Evolutionary conservation across 202 grass and related monocot genomes (phyloP).

Genomic region (Alloteropsis angusta): DNA sequence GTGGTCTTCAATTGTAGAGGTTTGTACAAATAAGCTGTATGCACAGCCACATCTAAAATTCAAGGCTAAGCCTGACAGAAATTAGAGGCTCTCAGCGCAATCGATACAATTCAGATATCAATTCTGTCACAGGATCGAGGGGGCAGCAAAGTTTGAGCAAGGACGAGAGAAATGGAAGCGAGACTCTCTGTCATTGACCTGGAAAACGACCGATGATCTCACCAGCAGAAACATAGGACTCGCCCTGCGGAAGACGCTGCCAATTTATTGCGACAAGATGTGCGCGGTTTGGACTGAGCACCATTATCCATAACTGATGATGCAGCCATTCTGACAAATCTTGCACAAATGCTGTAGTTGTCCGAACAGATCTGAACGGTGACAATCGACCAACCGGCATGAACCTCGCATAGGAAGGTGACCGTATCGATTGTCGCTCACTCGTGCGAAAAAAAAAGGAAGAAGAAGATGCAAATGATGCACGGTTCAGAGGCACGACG

Average conservation of each 20-base stretch:
- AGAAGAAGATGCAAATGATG: not conserved
- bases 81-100: not conserved
- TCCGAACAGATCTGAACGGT: not conserved
- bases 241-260: not conserved
- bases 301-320: not conserved
- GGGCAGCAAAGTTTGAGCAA: not conserved
- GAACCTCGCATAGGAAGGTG: not conserved
- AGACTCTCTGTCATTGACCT: not conserved
- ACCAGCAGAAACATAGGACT: not conserved
- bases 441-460: too few relatives aligned
- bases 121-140: not conserved
- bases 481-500: not conserved
- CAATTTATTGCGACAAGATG: not conserved
- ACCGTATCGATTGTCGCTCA: not conserved
- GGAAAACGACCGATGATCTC: not conserved
- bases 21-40: too few relatives aligned
- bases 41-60: too few relatives aligned
- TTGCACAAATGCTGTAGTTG: not conserved
- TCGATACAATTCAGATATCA: not conserved
- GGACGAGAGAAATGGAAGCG: not conserved
- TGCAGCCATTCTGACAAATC: not conserved
- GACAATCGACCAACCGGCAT: conserved; percentile 12
- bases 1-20: too few relatives aligned
- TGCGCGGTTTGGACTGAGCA: not conserved
- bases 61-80: not conserved